phyloP scores from a whole-genome alignment of 805 yeast genomes.

The Monosporozyma aquatica region DNA sequence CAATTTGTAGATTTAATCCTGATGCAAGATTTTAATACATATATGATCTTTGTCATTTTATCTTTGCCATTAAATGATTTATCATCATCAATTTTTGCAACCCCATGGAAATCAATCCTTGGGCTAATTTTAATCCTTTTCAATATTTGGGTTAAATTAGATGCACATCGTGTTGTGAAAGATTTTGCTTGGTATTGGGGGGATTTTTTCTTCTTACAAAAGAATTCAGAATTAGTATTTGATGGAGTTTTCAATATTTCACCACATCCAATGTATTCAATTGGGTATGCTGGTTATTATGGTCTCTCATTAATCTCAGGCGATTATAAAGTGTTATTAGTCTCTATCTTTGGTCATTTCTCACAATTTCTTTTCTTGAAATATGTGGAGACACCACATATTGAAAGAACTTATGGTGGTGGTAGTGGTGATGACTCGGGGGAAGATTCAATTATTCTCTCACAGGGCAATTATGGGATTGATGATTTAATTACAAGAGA shows the following conservation, averaged over 20 bases:
- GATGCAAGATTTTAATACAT: conserved; percentile 77
- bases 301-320: conserved; percentile 73
- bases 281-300: conserved; percentile 80
- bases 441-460: conserved; percentile 30
- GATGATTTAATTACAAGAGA: conserved; percentile 32
- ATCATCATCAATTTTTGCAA: conserved; percentile 35
- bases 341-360: conserved; percentile 68
- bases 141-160: conserved; percentile 77
- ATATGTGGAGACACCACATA: conserved; percentile 77
- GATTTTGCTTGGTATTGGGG: conserved; percentile 97
- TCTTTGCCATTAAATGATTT: conserved; percentile 37
- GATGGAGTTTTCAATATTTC: conserved; percentile 86
- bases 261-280: conserved; percentile 89
- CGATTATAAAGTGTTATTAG: conserved; percentile 57
- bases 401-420: conserved; percentile 64
- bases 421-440: conserved; percentile 33
- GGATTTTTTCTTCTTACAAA: conserved; percentile 76
- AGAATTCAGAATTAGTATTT: conserved; percentile 58
- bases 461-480: conserved; percentile 25
- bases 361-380: conserved; percentile 67
- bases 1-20: conserved; percentile 71
- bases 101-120: conserved; percentile 42
- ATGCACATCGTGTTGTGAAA: conserved; percentile 80
- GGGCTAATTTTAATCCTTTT: conserved; percentile 59
- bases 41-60: conserved; percentile 50